phyloP scores from a whole-genome alignment of 768 basidiomycete species.

The Chalciporus chontae region DNA sequence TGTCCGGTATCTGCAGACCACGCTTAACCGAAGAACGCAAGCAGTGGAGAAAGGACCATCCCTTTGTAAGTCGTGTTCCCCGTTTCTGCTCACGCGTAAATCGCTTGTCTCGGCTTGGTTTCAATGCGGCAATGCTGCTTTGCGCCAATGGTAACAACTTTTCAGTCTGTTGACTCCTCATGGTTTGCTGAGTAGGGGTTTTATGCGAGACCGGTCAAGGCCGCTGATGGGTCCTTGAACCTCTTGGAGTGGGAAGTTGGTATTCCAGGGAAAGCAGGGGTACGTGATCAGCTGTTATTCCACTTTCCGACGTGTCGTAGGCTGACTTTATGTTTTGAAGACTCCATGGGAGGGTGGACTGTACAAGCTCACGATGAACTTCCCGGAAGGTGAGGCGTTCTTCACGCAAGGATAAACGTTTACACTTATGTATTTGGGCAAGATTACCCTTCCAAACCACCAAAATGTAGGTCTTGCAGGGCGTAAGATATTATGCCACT shows the following conservation, averaged over 20 bases:
- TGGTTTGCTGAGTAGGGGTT: conserved; percentile 66
- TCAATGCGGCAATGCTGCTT: not conserved
- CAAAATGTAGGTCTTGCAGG: conserved; percentile 65
- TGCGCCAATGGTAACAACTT: not conserved
- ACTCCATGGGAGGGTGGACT: conserved; percentile 97
- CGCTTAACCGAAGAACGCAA: conserved; percentile 96
- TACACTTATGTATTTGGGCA: conserved; percentile 10
- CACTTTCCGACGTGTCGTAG: conserved; percentile 7
- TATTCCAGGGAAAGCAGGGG: conserved; percentile 88
- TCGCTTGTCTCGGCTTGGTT: conserved; percentile 1
- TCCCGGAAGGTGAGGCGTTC: conserved; percentile 79
- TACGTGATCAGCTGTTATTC: conserved; percentile 41
- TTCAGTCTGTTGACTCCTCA: conserved; percentile 3
- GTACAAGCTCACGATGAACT: conserved; percentile 89
- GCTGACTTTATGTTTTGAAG: conserved; percentile 40
- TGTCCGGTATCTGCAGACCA: conserved; percentile 92
- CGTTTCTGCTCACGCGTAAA: conserved; percentile 1
- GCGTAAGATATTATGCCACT: not conserved
- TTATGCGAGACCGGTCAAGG: conserved; percentile 91
- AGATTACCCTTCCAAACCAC: conserved; percentile 96
- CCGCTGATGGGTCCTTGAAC: conserved; percentile 90
- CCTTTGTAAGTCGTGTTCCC: conserved; percentile 67
- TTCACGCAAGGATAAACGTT: not conserved
- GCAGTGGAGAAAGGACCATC: conserved; percentile 98
- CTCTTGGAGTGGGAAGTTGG: conserved; percentile 99